These are phyloP conservation scores for Sporothrix protearum DNA, from an alignment of 2,329 filamentous ascomycete genomes.

Conservation along the genomic window DNA sequence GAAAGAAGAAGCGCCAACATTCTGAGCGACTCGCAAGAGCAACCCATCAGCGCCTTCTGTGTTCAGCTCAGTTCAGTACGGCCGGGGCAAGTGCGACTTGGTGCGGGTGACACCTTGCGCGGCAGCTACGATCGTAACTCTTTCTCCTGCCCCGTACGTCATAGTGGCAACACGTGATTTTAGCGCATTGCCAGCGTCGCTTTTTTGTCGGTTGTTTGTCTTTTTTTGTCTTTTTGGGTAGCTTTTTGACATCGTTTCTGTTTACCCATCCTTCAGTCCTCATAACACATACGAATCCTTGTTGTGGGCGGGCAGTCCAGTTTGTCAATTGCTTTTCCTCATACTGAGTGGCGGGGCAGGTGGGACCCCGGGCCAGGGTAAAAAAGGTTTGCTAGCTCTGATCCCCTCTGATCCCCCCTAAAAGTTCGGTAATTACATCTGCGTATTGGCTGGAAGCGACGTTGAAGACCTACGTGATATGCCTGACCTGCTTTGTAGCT, in stretches of 20 bases:
- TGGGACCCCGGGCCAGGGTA: background rate
- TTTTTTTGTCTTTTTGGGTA: background rate
- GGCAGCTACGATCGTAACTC: constrained; percentile 2
- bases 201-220: no score
- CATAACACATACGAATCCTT: background rate
- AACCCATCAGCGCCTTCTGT: background rate
- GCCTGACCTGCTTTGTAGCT: background rate
- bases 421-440: background rate
- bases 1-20: background rate
- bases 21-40: background rate
- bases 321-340: background rate
- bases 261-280: background rate
- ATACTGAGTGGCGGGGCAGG: background rate
- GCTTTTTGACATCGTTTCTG: background rate
- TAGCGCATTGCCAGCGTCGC: background rate
- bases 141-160: constrained; percentile 1
- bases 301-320: background rate
- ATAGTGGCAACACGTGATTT: constrained; percentile 9
- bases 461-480: background rate
- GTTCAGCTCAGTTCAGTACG: background rate
- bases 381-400: background rate
- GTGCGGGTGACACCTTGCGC: background rate
- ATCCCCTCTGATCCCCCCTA: background rate
- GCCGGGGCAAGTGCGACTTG: background rate
- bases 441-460: background rate